A percentile compares a stretch with the other conserved stretches of the same genome.
Evolutionary conservation across 2,329 filamentous ascomycete genomes (phyloP).

Genomic region (Proliferodiscus dingleyae): DNA sequence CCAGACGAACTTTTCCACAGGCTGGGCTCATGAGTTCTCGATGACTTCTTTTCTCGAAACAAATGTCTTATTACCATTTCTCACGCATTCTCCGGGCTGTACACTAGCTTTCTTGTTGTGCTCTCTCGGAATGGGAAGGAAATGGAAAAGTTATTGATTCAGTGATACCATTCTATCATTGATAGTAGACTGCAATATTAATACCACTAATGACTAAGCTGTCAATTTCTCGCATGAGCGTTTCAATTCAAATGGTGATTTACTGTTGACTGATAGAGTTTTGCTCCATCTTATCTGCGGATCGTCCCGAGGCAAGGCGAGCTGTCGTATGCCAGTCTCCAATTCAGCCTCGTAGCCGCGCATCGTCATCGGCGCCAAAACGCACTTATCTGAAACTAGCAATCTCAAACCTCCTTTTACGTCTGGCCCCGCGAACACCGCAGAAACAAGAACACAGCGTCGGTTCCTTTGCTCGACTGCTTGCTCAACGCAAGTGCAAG

Average conservation of each 20-base stretch:
- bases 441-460: background rate
- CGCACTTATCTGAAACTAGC: conserved; percentile 1
- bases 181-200: conserved; percentile 15
- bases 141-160: conserved; percentile 31
- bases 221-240: too few relatives aligned
- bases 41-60: conserved; percentile 31
- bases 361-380: conserved; percentile 18
- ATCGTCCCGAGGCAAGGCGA: too few relatives aligned
- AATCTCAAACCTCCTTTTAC: conserved; percentile 11
- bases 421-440: background rate
- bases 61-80: conserved; percentile 36
- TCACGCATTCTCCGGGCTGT: conserved; percentile 34
- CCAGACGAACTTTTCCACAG: conserved; percentile 13
- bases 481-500: background rate
- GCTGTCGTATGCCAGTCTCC: too few relatives aligned
- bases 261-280: background rate
- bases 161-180: conserved; percentile 23
- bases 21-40: conserved; percentile 28
- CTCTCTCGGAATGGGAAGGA: conserved; percentile 28
- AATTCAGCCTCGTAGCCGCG: conserved; percentile 8
- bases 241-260: too few relatives aligned
- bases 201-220: too few relatives aligned
- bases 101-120: conserved; percentile 34
- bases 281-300: too few relatives aligned
- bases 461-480: background rate